Evolutionary conservation across 306 rosid genomes (phyloP), one percentile per base, ranked within the genome.

Genomic region (Rubus parviflorus): DNA sequence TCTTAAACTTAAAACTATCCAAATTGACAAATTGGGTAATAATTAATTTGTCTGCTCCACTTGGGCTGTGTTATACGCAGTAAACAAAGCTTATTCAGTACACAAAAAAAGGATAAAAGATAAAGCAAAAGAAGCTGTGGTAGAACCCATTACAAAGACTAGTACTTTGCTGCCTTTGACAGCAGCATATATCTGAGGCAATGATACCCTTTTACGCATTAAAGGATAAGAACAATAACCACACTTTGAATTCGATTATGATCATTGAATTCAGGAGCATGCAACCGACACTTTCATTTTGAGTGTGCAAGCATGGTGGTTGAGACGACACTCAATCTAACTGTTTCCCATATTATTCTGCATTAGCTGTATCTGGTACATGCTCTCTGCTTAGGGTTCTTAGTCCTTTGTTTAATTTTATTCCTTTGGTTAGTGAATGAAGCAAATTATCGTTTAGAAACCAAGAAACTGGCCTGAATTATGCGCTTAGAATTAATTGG

Each of bases 211-310:
- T 65, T 57, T 25, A 80, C 75, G 46, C 70, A 56, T 68, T 42
- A 37, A 75, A 25, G 72, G 66, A 70, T 38, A 75, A 70, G 66
- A 83, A 35, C 9, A 13, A 43, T n/a, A 48, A 74, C 40, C 61
- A 17, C 16, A 2, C 37, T 13, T 15, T 22, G 54, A 41, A 16
- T 63, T 17, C 35, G 68, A 64, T 42, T 49, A 48, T 42, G 54
- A 72, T 47, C 67, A 30, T 63, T 48, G 51, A 69, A 69, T 60
- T 63, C 77, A 63, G 85, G 78, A 77, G 75, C 70, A 72, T 67
- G 81, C 70, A 73, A 75, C 79, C 81, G 76, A 77, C 85, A 82
- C n/a, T 22, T 77, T 77, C 38, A 47, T 69, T 25, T 48, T 30
- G 68, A 69, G 72, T 8, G 51, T 38, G 19, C 67, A 62, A 64